Base-by-base conservation (phyloP, 805 yeast species). In the Metschnikowia peoriensis region DNA sequence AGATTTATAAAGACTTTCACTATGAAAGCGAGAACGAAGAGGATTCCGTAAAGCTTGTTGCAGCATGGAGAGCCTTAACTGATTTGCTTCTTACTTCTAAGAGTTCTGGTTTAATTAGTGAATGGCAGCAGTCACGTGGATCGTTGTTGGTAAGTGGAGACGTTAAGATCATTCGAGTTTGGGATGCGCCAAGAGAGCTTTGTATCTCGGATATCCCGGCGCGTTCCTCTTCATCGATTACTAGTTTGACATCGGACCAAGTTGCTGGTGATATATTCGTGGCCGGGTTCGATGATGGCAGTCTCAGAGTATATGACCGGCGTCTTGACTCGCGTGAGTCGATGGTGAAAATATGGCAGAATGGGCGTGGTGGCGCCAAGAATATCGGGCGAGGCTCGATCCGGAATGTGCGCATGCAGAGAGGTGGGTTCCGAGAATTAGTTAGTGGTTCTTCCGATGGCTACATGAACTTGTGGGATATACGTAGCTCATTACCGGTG, bases 51-150 rank as follows among this genome's bases (percentile, higher is more conserved):
- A 86, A 86, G 59, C 69, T 89, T 48, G 83, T 91, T 2, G 81
- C 96, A 0, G 82, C 97, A 0, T 94, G 98, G 97, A 80, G 97
- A 66, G 97, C 96, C 0, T 76, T 94, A 52, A 87, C 96, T 0
- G 97, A 92, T 66, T 76, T 93, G 63, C 71, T 90, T 15, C 75
- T 90, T 28, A 86, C 96, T 0, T 88, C 93, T 28, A 79, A 89
- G 61, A 85, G 91, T 28, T 83, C 89, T 14, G 97, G 97, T 4
- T 72, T 93, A 48, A 79, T 90, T 16, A 83, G 92, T 10, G 98
- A 94, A 60, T 94, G 99, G 99, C 98, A 93, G 67, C 99, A 94
- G 65, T 86, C 94, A 43, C 76, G 97, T 54, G 99, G 99, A 0
- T 83, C 96, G 0, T 73, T 94, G 38, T 73, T 93, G 49, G 97